phyloP scores from a whole-genome alignment of 2,329 filamentous ascomycete species.

The Aspergillus phoenicis region DNA sequence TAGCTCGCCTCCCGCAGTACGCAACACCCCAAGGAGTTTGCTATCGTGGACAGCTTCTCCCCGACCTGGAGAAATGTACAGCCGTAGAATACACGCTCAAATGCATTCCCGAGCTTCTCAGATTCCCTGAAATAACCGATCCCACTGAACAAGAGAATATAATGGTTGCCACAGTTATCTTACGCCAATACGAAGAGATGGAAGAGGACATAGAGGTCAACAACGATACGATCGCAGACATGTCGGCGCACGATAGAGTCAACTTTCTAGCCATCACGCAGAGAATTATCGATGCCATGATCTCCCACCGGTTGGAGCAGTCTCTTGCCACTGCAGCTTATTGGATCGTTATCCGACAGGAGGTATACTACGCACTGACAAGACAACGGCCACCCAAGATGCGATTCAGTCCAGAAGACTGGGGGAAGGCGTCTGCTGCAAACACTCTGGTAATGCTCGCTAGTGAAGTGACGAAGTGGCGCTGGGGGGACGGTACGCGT shows the following conservation, averaged over 20 bases:
- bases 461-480: constrained; percentile 26
- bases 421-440: constrained; percentile 14
- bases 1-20: constrained; percentile 26
- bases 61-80: constrained; percentile 17
- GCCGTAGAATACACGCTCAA: constrained; percentile 27
- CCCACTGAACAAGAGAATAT: constrained; percentile 26
- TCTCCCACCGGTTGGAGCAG: constrained; percentile 19
- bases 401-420: constrained; percentile 14
- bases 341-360: constrained; percentile 31
- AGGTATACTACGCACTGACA: constrained; percentile 28
- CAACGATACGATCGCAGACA: constrained; percentile 21
- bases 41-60: constrained; percentile 21
- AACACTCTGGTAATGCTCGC: constrained; percentile 25
- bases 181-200: constrained; percentile 31
- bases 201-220: constrained; percentile 31
- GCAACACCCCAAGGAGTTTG: constrained; percentile 18
- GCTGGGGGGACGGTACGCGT: constrained; percentile 16
- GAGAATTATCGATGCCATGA: constrained; percentile 27
- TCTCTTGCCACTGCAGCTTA: constrained; percentile 26
- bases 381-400: constrained; percentile 21
- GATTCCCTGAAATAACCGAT: constrained; percentile 21
- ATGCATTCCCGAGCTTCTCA: constrained; percentile 25
- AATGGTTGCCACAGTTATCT: constrained; percentile 29
- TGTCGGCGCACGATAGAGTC: constrained; percentile 14
- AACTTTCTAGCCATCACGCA: constrained; percentile 29